Percentiles rank a stretch among this genome's conserved stretches.
These are phyloP conservation scores for Nitzschia sp. DNA, from an alignment of 108 stramenopile species.

Conservation along the genomic window DNA sequence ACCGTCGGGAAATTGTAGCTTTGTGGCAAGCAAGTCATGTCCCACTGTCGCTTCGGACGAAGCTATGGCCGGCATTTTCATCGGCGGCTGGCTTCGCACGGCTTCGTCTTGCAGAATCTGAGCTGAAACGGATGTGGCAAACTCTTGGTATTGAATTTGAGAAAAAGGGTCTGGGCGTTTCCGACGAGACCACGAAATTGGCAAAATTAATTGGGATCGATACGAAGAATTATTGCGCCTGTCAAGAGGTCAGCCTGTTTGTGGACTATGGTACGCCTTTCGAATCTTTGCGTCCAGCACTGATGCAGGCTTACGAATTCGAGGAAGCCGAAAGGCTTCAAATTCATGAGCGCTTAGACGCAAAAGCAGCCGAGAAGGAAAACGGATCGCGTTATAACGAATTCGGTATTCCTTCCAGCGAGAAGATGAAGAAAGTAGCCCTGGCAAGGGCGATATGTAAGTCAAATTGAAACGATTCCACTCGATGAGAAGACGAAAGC, in stretches of 20 bases:
- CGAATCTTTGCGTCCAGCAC: background rate
- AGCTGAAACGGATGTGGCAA: slow-evolving; percentile 44
- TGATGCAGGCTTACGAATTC: slow-evolving; percentile 1
- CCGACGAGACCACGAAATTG: background rate
- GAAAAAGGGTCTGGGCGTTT: background rate
- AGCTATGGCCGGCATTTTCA: slow-evolving; percentile 37
- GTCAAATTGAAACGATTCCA: slow-evolving; percentile 10
- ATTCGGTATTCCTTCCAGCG: slow-evolving; percentile 34
- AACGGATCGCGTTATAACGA: slow-evolving; percentile 14
- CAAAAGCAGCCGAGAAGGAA: slow-evolving; percentile 12
- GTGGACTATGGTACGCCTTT: background rate
- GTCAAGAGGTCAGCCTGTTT: slow-evolving; percentile 1
- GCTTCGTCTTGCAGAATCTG: slow-evolving; percentile 31
- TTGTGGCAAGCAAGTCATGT: slow-evolving; percentile 44
- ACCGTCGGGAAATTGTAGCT: slow-evolving; percentile 36
- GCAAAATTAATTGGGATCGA: slow-evolving; percentile 20
- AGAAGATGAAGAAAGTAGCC: slow-evolving; percentile 43
- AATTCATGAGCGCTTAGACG: slow-evolving; percentile 38
- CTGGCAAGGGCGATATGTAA: slow-evolving; percentile 37
- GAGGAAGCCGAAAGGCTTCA: slow-evolving; percentile 47
- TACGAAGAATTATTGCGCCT: slow-evolving; percentile 7
- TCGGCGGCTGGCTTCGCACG: slow-evolving; percentile 17
- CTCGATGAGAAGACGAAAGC: too few species aligned
- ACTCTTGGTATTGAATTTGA: slow-evolving; percentile 2
- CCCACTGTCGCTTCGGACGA: slow-evolving; percentile 42